Evolutionary conservation across 202 grass and related monocot species (phyloP), one percentile per base, ranked within the genome.

Genomic region (Carex arenaria): DNA sequence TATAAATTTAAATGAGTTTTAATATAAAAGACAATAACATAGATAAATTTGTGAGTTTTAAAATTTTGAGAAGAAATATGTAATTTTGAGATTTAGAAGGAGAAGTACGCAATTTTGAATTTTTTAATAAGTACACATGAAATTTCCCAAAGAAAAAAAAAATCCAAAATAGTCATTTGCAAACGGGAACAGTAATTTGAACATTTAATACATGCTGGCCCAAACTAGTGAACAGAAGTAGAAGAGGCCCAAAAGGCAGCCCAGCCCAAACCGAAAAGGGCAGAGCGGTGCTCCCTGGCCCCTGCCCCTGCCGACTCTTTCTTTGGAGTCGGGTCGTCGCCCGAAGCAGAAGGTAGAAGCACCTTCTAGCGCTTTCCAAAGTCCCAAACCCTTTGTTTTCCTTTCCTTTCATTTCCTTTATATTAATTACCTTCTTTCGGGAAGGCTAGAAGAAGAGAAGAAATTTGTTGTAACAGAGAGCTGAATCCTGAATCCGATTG

Each of bases 241-340:
- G 9, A 49, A 49, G 2, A 49, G 10, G 45, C 45, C 45, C 45
- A 49, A 49, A 11, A 49, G 10, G 45, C 45, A 49, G 45, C 45
- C 45, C 45, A 49, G 10, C 45, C 10, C 10, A 49, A 49, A 49
- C 45, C 45, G 10, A 76, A 22, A 15, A 56, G 43, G 84, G 77
- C 68, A 63, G 2, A 32, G 26, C 22, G 62, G 9, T 64, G 1
- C 40, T 8, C 0, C 40, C 40, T 43, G 1, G 34, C 34, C 34
- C 34, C 34, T 36, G 34, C 4, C 34, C 34, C 34, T 36, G 40
- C 42, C 42, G 43, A 45, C 43, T 45, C 43, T 45, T 11, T 49
- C 45, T 49, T 12, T 84, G 86, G 88, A 87, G 71, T 52, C 69
- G 69, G 23, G 63, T 53, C 15, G 82, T n/a, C 67, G 67, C 40